Base-by-base conservation (phyloP, 805 yeast species). In the Candida rishiriensis region DNA sequence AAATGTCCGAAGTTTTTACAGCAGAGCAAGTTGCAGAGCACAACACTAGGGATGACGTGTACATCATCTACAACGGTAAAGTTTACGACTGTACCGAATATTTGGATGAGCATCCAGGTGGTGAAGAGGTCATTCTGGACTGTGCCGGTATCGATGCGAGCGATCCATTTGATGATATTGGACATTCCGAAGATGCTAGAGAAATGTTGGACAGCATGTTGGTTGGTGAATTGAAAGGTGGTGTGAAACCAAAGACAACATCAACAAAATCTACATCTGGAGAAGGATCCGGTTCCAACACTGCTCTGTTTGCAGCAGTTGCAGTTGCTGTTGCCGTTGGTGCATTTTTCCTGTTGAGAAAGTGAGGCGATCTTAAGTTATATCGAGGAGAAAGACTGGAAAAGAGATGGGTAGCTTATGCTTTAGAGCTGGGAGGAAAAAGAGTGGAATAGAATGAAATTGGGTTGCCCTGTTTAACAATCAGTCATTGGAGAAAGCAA, bases 101-200 rank as follows among this genome's bases (percentile, higher is more conserved):
- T 64, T 71, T 85, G 43, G 73, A 78, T 14, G 79, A 76, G 39
- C 98, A 91, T 64, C 98, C 98, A 3, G 70, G 71, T 53, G 83
- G 83, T 36, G 82, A 81, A 40, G 76, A 83, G 58, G 87, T 91
- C 44, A 75, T 91, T 36, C 64, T 81, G 48, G 83, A 83, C 49
- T 87, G 87, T 55, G 97, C 93, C 15, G 95, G 93, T 3, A 69
- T 65, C 5, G 89, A 84, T 60, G 85, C 87, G 32, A 77, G 88
- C 29, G 84, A 78, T 59, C 80, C 83, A 21, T 84, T 84, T 59
- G 79, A 78, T 54, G 96, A 88, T 60, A 90, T 93, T 62, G 99
- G 99, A 31, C 99, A 93, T 70, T 88, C 98, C 31, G 97, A 90
- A 51, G 97, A 90, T 54, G 98, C 99, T 34, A 81, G 82, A 55